Conservation (phyloP, 129 eudicot species). For the Artemisia tridentata region DNA sequence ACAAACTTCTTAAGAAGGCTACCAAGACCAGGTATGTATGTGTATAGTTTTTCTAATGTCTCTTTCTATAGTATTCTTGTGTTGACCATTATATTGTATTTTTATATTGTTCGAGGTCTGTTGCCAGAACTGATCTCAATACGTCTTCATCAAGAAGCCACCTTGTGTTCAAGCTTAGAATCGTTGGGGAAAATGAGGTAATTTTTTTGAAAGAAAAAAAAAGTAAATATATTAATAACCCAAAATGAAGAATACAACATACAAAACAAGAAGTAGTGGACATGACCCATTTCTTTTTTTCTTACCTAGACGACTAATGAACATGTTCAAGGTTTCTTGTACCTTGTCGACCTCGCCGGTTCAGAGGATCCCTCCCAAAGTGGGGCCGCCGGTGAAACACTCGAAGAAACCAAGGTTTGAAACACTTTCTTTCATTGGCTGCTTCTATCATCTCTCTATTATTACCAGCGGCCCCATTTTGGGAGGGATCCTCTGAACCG, state of each 20-base stretch:
- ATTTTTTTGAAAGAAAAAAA: neutral
- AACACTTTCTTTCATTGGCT: no score
- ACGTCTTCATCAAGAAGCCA: conserved; percentile 68
- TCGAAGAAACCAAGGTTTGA: conserved; percentile 64
- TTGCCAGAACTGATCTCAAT: conserved; percentile 60
- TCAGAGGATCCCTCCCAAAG: conserved; percentile 61
- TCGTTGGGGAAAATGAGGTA: conserved; percentile 66
- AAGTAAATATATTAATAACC: neutral
- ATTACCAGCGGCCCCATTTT: conserved; percentile 66
- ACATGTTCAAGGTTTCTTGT: conserved; percentile 52
- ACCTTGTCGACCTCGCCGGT: conserved; percentile 69
- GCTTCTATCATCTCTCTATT: neutral
- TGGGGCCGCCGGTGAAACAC: conserved; percentile 60
- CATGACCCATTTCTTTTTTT: no score
- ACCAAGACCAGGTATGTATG: conserved; percentile 63
- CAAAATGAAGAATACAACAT: no score
- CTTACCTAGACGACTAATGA: conserved; percentile 47
- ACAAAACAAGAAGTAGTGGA: no score
- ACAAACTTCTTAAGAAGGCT: conserved; percentile 55
- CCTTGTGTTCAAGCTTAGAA: conserved; percentile 53
- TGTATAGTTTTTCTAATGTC: neutral
- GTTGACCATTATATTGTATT: neutral
- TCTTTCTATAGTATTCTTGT: neutral
- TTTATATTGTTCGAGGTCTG: conserved; percentile 41
- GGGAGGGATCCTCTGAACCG: conserved; percentile 60